Conservation (phyloP, 2,329 filamentous ascomycete species). For the Claviceps monticola region DNA sequence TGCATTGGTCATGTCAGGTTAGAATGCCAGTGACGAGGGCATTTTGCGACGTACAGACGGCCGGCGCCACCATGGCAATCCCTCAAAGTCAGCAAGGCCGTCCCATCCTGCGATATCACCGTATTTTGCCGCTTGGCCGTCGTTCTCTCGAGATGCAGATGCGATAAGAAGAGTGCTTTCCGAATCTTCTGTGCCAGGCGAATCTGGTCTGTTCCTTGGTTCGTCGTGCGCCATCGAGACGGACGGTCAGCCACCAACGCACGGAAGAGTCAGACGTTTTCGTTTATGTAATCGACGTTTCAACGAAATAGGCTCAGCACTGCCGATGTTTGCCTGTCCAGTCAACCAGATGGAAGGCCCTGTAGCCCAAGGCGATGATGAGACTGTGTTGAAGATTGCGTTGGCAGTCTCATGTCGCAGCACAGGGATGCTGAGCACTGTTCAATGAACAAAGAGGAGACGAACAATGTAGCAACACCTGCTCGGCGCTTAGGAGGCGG, state of each 20-base stretch:
- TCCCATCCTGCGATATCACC: slow-evolving; percentile 25
- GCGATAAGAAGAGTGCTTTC: slow-evolving; percentile 6
- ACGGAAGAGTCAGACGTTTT: not conserved
- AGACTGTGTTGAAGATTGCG: not conserved
- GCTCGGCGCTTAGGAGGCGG: not conserved
- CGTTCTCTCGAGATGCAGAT: not conserved
- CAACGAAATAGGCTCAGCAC: not conserved
- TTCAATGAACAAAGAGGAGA: not conserved
- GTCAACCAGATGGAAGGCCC: not conserved
- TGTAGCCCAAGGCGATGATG: not conserved
- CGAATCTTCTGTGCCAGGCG: not conserved
- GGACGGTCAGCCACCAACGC: not conserved
- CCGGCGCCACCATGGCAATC: slow-evolving; percentile 45
- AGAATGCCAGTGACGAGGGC: not conserved
- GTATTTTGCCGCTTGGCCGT: slow-evolving; percentile 4
- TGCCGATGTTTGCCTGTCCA: not conserved
- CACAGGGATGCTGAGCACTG: not conserved
- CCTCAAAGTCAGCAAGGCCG: slow-evolving; percentile 42
- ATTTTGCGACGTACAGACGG: slow-evolving; percentile 39
- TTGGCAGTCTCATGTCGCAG: slow-evolving; percentile 1
- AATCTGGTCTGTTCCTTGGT: not conserved
- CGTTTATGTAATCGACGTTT: not conserved
- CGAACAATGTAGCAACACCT: too few relatives aligned
- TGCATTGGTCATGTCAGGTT: slow-evolving; percentile 19
- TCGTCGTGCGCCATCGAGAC: not conserved